Percentiles rank a stretch among this genome's conserved stretches.
Conservation (phyloP, 2,329 filamentous ascomycete genomes). For the Bisporella sp. region DNA sequence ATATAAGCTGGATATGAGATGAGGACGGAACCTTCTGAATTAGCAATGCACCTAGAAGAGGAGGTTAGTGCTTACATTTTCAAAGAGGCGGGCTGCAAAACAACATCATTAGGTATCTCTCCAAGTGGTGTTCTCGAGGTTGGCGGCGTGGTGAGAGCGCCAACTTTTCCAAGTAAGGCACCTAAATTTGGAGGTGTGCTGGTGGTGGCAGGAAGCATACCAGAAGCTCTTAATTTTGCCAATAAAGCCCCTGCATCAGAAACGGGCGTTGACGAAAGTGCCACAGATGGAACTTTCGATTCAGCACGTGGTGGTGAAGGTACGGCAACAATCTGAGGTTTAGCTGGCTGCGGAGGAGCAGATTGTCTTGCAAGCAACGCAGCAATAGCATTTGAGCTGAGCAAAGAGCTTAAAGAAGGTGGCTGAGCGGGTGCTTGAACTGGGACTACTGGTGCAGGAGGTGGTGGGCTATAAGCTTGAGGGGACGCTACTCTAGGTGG, state of each 20-base stretch:
- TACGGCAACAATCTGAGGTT: slow-evolving; percentile 31
- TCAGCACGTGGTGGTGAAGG: slow-evolving; percentile 43
- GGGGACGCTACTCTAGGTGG: slow-evolving; percentile 29
- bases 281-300: slow-evolving; percentile 29
- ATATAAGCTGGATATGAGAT: slow-evolving; percentile 69
- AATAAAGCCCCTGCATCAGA: slow-evolving; percentile 47
- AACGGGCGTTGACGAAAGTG: slow-evolving; percentile 28
- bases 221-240: slow-evolving; percentile 60
- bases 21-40: slow-evolving; percentile 56
- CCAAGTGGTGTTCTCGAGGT: slow-evolving; percentile 17
- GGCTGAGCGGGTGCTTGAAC: slow-evolving; percentile 19
- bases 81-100: slow-evolving; percentile 60
- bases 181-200: slow-evolving; percentile 30
- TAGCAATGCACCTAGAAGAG: background rate
- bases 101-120: slow-evolving; percentile 38
- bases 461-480: slow-evolving; percentile 19
- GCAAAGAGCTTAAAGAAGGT: slow-evolving; percentile 47
- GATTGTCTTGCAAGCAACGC: slow-evolving; percentile 48
- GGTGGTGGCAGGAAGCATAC: slow-evolving; percentile 47
- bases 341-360: slow-evolving; percentile 40
- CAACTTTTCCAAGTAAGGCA: slow-evolving; percentile 35
- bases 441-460: slow-evolving; percentile 19
- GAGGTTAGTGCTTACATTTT: slow-evolving; percentile 55
- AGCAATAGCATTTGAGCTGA: slow-evolving; percentile 39
- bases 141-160: slow-evolving; percentile 23